phyloP scores from a whole-genome alignment of 2,329 filamentous ascomycete species.

The Diaporthe destruens region DNA sequence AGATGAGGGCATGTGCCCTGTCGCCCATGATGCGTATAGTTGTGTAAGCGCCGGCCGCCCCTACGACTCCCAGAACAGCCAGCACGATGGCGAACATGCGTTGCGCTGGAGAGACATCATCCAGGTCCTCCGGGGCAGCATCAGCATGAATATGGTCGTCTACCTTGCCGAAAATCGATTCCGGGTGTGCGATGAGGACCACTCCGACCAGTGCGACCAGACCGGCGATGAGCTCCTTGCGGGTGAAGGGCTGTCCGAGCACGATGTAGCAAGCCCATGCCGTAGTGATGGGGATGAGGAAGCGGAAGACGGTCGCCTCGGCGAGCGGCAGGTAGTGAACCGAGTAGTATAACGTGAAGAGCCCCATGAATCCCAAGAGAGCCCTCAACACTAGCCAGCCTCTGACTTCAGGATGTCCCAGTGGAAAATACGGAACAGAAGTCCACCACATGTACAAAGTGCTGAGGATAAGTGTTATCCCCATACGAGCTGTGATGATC shows the following conservation, averaged over 20 bases:
- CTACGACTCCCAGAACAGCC: slow-evolving; percentile 77
- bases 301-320: slow-evolving; percentile 84
- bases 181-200: slow-evolving; percentile 79
- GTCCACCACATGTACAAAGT: slow-evolving; percentile 39
- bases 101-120: slow-evolving; percentile 65
- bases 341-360: slow-evolving; percentile 47
- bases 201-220: slow-evolving; percentile 79
- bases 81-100: slow-evolving; percentile 74
- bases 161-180: slow-evolving; percentile 63
- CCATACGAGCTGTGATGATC: slow-evolving; percentile 40
- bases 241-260: slow-evolving; percentile 76
- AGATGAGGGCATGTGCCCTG: slow-evolving; percentile 80
- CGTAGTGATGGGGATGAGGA: slow-evolving; percentile 79
- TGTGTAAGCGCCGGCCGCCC: slow-evolving; percentile 76
- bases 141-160: slow-evolving; percentile 41
- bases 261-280: slow-evolving; percentile 74
- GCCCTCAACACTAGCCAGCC: slow-evolving; percentile 40
- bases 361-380: slow-evolving; percentile 38
- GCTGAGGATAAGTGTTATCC: slow-evolving; percentile 37
- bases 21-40: slow-evolving; percentile 82
- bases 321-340: slow-evolving; percentile 78
- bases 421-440: slow-evolving; percentile 37
- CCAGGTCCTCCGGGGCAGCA: slow-evolving; percentile 46
- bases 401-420: slow-evolving; percentile 37
- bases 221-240: slow-evolving; percentile 76